Evolutionary conservation across 2,329 filamentous ascomycete genomes (phyloP), one percentile per base, ranked within the genome.

Genomic region (Xylaria sp.): DNA sequence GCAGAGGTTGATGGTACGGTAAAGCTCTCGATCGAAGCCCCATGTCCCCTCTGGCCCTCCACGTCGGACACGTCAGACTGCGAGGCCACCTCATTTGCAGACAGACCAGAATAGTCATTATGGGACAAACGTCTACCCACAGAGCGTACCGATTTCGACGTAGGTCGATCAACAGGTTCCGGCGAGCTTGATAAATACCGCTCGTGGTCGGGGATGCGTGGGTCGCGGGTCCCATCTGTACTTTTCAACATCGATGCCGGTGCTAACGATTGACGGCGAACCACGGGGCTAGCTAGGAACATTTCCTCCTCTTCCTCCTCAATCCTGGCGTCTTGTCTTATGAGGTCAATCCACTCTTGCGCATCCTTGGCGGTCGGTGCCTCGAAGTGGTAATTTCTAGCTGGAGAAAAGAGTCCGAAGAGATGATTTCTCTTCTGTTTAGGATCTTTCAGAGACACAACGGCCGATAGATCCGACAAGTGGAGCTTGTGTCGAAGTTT

Each of bases 351-450:
- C 96, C 96, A 99, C 75, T 92, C 89, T 68, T 92, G 87, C 5
- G 93, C 92, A 69, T 97, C 94, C 65, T 88, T 83, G 57, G 89
- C 86, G 3, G 87, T 90, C 36, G 84, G 78, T 0, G 93, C 94
- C 78, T 97, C 92, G 66, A 99, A 89, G 75, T 97, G 94, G 80
- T 91, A 97, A 81, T 97, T 98, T 71, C 91, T 90, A 17, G 94
- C 91, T 0, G 94, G 92, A 0, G 94, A 95, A 80, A 97, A 99
- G 51, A 98, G 86, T 22, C 92, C 96, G 77, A 99, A 98, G 67
- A 97, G 88, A 77, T 97, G 89, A 59, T 93, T 87, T 65, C 92
- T 90, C 77, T 92, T 94, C 68, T 94, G 90, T 79, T 97, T 97
- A 9, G 93, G 91, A 73, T 97, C 94, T 75, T 92, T 94, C 70